Evolutionary conservation across 768 basidiomycete species (phyloP).

Genomic region (Aureoboletus auriporus): DNA sequence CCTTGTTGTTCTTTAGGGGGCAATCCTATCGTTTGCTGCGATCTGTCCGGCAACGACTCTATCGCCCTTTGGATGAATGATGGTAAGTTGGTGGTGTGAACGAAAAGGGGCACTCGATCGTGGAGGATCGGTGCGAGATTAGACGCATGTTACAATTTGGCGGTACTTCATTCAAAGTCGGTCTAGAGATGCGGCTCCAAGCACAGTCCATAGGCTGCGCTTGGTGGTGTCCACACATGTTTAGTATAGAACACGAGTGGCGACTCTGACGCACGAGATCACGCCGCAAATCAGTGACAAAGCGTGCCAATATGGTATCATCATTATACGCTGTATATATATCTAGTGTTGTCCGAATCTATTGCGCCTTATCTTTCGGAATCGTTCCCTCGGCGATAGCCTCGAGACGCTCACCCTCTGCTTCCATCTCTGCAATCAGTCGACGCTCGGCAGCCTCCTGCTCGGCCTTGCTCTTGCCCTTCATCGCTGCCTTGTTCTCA

Average conservation of each 20-base stretch:
- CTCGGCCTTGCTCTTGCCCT: conserved; percentile 51
- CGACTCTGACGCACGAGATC: no score
- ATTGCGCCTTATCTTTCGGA: conserved; percentile 21
- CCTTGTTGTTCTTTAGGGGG: no score
- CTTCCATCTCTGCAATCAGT: conserved; percentile 66
- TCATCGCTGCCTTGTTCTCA: conserved; percentile 55
- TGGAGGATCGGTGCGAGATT: conserved; percentile 47
- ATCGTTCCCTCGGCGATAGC: conserved; percentile 42
- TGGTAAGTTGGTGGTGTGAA: conserved; percentile 37
- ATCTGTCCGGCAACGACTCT: no score
- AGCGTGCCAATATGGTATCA: background rate
- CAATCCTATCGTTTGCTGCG: no score
- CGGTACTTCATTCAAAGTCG: no score
- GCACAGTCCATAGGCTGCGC: no score
- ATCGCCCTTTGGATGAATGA: no score
- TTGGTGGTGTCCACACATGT: conserved; percentile 20
- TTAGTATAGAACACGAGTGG: no score
- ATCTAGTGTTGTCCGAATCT: background rate
- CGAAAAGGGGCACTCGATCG: conserved; percentile 34
- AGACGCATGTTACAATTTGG: conserved; percentile 9
- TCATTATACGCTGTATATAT: conserved; percentile 5
- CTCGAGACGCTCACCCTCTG: conserved; percentile 69
- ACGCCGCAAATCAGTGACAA: no score
- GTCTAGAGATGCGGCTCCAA: conserved; percentile 31
- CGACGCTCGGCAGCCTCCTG: conserved; percentile 52